These are phyloP conservation scores for Aureobasidium sp. DNA, from an alignment of 2,329 filamentous ascomycete genomes.

Conservation along the genomic window DNA sequence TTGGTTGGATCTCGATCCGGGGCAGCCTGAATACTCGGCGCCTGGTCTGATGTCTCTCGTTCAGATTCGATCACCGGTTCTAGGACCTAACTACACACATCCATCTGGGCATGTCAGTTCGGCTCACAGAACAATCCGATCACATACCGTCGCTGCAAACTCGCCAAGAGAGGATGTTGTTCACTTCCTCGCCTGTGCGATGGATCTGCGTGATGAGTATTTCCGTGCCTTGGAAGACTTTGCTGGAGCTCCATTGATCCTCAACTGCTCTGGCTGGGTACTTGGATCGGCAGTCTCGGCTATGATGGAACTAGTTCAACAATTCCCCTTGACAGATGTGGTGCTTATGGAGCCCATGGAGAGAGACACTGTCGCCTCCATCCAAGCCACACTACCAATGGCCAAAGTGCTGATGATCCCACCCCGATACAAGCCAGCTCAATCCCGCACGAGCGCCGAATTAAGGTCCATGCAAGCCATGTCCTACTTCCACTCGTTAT, in stretches of 20 bases:
- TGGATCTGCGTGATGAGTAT: slow-evolving; percentile 55
- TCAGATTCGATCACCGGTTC: slow-evolving; percentile 50
- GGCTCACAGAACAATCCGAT: slow-evolving; percentile 35
- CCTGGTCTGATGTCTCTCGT: slow-evolving; percentile 63
- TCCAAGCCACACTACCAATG: slow-evolving; percentile 42
- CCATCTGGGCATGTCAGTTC: slow-evolving; percentile 27
- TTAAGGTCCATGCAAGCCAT: slow-evolving; percentile 65
- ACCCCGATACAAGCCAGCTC: slow-evolving; percentile 48
- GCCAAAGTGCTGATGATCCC: slow-evolving; percentile 45
- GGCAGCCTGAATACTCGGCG: slow-evolving; percentile 65
- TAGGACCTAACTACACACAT: slow-evolving; percentile 61
- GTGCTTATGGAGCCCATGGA: slow-evolving; percentile 55
- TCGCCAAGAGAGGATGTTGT: slow-evolving; percentile 58
- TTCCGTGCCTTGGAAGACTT: slow-evolving; percentile 34
- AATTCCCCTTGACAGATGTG: slow-evolving; percentile 50
- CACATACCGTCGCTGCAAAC: slow-evolving; percentile 58
- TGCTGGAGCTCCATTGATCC: slow-evolving; percentile 48
- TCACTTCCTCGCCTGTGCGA: slow-evolving; percentile 56
- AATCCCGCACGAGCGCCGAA: slow-evolving; percentile 54
- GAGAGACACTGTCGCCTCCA: slow-evolving; percentile 16
- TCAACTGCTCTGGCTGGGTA: slow-evolving; percentile 70
- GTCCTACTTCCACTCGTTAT: slow-evolving; percentile 59
- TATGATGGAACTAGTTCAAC: slow-evolving; percentile 47
- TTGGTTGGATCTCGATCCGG: slow-evolving; percentile 68
- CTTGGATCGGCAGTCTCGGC: slow-evolving; percentile 61